phyloP scores from a whole-genome alignment of 495 filamentous ascomycete species.

The Endocarpon pusillum region DNA sequence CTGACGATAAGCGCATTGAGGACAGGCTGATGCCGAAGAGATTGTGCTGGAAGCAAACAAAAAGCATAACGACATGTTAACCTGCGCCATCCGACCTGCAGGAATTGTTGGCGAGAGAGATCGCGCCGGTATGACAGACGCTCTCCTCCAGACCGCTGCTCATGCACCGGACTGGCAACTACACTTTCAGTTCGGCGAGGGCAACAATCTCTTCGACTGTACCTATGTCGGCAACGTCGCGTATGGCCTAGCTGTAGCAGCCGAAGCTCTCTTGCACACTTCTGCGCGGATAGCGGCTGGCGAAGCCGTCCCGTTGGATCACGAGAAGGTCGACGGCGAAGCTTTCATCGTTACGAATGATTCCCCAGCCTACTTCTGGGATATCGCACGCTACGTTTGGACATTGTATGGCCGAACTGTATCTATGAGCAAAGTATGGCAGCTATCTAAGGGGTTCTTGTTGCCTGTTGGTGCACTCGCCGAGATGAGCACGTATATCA shows the following conservation, averaged over 20 bases:
- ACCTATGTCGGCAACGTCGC: constrained; percentile 38
- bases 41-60: constrained; percentile 77
- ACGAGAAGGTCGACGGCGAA: constrained; percentile 79
- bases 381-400: constrained; percentile 70
- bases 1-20: constrained; percentile 3
- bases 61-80: constrained; percentile 46
- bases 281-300: constrained; percentile 32
- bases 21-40: constrained; percentile 72
- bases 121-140: constrained; percentile 40
- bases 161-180: constrained; percentile 37
- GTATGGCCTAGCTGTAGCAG: constrained; percentile 31
- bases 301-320: constrained; percentile 42
- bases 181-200: constrained; percentile 70
- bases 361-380: constrained; percentile 89
- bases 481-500: constrained; percentile 47
- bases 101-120: constrained; percentile 89
- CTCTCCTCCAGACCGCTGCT: constrained; percentile 46
- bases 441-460: constrained; percentile 45
- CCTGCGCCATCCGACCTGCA: constrained; percentile 65
- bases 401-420: constrained; percentile 44
- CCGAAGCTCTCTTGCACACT: constrained; percentile 49
- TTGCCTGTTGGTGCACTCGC: constrained; percentile 46
- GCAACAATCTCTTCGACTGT: constrained; percentile 57
- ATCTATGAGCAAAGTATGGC: constrained; percentile 51
- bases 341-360: constrained; percentile 94